Evolutionary conservation across 495 filamentous ascomycete genomes (phyloP).

Genomic region (Ramalina intermedia): DNA sequence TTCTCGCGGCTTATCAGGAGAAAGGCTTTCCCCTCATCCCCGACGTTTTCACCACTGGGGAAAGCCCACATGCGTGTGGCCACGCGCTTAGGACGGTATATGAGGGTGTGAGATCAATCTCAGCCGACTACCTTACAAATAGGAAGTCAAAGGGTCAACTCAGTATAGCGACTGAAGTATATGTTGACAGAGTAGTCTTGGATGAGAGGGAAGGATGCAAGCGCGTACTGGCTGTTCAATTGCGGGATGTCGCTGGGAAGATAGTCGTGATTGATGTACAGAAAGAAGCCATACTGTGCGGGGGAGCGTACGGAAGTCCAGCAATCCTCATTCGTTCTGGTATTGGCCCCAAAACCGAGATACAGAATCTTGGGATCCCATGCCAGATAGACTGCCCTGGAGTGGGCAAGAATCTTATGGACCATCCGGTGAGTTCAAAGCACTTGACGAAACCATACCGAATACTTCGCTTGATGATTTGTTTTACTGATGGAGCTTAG

Average conservation of each 20-base stretch:
- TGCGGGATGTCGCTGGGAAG: not conserved
- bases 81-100: constrained; percentile 21
- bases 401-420: constrained; percentile 40
- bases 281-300: constrained; percentile 6
- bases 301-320: constrained; percentile 42
- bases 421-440: constrained; percentile 28
- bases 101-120: constrained; percentile 21
- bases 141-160: not conserved
- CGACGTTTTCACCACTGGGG: constrained; percentile 24
- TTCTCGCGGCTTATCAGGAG: constrained; percentile 21
- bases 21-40: constrained; percentile 17
- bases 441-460: not conserved
- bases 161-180: not conserved
- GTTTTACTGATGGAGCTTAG: constrained; percentile 1
- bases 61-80: constrained; percentile 24
- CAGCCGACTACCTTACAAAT: constrained; percentile 18
- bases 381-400: constrained; percentile 34
- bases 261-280: not conserved
- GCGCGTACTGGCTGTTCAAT: not conserved
- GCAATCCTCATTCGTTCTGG: constrained; percentile 41
- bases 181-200: not conserved
- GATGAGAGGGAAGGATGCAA: not conserved
- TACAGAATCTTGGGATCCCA: constrained; percentile 32
- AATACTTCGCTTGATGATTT: not conserved
- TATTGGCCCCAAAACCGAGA: constrained; percentile 35